phyloP scores from a whole-genome alignment of 2,329 filamentous ascomycete species.

The Diplodia sapinea region DNA sequence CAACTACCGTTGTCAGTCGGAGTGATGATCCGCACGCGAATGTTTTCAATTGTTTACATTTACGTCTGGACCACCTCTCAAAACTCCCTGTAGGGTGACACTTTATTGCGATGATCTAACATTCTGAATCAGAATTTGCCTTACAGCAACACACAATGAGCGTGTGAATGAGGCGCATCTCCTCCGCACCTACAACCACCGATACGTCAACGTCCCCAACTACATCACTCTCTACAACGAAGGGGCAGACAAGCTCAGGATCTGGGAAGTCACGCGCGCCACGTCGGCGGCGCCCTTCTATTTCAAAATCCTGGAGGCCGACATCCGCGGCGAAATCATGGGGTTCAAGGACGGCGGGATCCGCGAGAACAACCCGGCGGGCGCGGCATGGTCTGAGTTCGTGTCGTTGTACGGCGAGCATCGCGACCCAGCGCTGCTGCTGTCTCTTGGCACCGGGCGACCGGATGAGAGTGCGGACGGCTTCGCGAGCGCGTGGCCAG shows the following conservation, averaged over 20 bases:
- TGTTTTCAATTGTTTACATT: background rate
- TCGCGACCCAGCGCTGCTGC: constrained; percentile 52
- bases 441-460: constrained; percentile 55
- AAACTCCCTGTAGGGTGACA: background rate
- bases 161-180: constrained; percentile 56
- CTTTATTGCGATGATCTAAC: background rate
- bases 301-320: constrained; percentile 56
- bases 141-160: constrained; percentile 56
- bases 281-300: constrained; percentile 61
- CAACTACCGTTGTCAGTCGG: background rate
- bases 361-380: constrained; percentile 57
- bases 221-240: constrained; percentile 58
- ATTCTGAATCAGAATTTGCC: constrained; percentile 46
- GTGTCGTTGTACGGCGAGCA: constrained; percentile 53
- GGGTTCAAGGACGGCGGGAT: constrained; percentile 59
- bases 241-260: constrained; percentile 53
- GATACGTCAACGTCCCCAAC: constrained; percentile 50
- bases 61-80: background rate
- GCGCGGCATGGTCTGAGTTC: constrained; percentile 56
- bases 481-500: constrained; percentile 54
- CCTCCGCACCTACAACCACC: constrained; percentile 56
- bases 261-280: constrained; percentile 60
- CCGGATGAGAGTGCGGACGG: constrained; percentile 54
- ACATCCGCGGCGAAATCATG: constrained; percentile 48
- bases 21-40: background rate